These are phyloP conservation scores for Suillus discolor DNA, from an alignment of 768 basidiomycete genomes.

Conservation along the genomic window DNA sequence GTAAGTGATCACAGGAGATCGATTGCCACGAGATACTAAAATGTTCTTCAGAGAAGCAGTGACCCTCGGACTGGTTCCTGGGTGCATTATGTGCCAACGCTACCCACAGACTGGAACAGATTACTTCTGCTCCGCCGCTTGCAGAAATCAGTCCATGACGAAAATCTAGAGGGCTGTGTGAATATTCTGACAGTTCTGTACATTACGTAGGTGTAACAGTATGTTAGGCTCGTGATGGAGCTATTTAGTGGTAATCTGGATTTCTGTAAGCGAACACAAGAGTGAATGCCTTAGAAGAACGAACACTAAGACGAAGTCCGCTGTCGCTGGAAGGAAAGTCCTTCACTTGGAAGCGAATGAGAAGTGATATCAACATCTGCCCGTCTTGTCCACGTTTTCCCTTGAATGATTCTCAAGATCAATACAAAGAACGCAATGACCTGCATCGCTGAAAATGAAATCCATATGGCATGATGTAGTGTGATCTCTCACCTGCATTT, in stretches of 20 bases:
- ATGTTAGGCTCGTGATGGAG: neutral
- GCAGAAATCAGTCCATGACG: conserved; percentile 60
- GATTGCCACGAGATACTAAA: conserved; percentile 9
- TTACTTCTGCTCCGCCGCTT: conserved; percentile 63
- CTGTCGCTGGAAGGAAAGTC: neutral
- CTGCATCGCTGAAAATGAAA: neutral
- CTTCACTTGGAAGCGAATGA: neutral
- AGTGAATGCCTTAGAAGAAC: neutral
- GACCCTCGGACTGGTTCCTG: conserved; percentile 46
- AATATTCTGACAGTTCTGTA: neutral
- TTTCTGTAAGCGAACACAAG: too few relatives aligned
- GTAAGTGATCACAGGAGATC: conserved; percentile 41
- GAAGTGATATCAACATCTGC: neutral
- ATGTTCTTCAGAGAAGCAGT: conserved; percentile 56
- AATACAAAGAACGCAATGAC: conserved; percentile 10
- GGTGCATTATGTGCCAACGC: conserved; percentile 67
- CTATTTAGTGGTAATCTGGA: neutral
- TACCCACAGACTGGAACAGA: conserved; percentile 61
- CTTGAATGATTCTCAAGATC: conserved; percentile 6
- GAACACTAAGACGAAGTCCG: too few relatives aligned
- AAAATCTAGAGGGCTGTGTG: conserved; percentile 35
- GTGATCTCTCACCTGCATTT: conserved; percentile 9
- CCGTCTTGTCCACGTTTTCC: conserved; percentile 3
- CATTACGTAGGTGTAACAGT: neutral
- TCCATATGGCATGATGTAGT: neutral